A percentile compares a stretch with the other conserved stretches of the same genome.
These are phyloP conservation scores for Circinella minor DNA, from an alignment of 371 early-diverging fungal species.

Conservation along the genomic window DNA sequence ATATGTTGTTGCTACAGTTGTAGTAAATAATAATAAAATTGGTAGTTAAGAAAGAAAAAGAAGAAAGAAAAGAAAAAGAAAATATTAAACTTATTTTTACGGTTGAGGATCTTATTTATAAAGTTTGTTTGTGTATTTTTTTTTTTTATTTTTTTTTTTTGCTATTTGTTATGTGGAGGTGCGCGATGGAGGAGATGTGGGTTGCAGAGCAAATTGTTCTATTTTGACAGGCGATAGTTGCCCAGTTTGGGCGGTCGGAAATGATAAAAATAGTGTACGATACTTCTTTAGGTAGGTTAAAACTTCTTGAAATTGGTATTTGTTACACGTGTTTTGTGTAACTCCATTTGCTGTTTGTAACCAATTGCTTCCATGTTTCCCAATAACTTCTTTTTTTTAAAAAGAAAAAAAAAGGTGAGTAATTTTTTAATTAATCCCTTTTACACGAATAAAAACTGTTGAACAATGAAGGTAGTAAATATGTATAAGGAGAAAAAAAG, in stretches of 20 bases:
- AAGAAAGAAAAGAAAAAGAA: not conserved
- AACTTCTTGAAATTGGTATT: slow-evolving; percentile 6
- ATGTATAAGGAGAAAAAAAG: too few species aligned
- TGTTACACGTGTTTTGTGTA: slow-evolving; percentile 8
- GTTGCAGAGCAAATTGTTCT: not conserved
- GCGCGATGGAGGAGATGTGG: not conserved
- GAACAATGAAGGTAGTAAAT: too few species aligned
- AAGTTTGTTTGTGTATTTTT: too few species aligned
- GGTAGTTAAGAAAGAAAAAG: not conserved
- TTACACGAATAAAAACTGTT: too few species aligned
- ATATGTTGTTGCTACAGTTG: not conserved
- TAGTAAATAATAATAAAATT: not conserved
- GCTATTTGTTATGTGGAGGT: too few species aligned
- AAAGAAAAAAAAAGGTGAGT: not conserved
- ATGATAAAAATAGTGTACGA: slow-evolving; percentile 12
- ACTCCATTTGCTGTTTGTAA: not conserved
- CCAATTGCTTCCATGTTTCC: not conserved
- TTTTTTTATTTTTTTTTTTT: too few species aligned
- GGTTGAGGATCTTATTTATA: too few species aligned
- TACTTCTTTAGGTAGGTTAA: slow-evolving; percentile 2
- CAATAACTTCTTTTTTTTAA: not conserved
- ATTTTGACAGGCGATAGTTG: slow-evolving; percentile 16
- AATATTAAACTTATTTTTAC: not conserved
- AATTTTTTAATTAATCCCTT: too few species aligned
- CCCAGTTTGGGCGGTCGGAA: slow-evolving; percentile 9